phyloP scores from a whole-genome alignment of 1,284 basidiomycete genomes.

The Mycosarcoma maydis region DNA sequence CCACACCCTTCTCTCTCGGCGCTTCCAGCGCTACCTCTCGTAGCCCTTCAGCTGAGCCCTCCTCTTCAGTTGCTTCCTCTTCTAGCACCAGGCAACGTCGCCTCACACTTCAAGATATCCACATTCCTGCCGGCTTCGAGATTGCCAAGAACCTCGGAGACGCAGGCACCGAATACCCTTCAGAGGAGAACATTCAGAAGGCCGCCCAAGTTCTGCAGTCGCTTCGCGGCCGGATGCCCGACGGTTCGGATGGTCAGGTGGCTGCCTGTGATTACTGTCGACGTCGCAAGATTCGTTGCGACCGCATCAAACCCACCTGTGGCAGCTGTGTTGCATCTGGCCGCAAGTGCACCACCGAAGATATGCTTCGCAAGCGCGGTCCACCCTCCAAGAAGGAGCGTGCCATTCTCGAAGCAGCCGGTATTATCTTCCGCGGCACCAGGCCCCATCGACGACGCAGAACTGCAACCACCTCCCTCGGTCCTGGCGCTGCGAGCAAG shows the following conservation, averaged over 20 bases:
- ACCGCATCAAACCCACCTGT: slow-evolving; percentile 51
- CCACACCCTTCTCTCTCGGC: slow-evolving; percentile 20
- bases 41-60: slow-evolving; percentile 21
- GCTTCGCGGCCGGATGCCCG: slow-evolving; percentile 43
- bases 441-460: slow-evolving; percentile 40
- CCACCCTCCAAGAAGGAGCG: slow-evolving; percentile 50
- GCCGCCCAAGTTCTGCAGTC: slow-evolving; percentile 40
- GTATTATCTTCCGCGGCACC: slow-evolving; percentile 48
- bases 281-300: slow-evolving; percentile 47
- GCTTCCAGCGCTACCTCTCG: slow-evolving; percentile 28
- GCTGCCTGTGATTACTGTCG: slow-evolving; percentile 48
- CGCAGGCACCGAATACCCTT: slow-evolving; percentile 24
- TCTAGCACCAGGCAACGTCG: slow-evolving; percentile 17
- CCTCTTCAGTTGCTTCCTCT: slow-evolving; percentile 5
- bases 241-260: slow-evolving; percentile 46
- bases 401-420: slow-evolving; percentile 43
- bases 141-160: slow-evolving; percentile 34
- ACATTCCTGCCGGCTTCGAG: slow-evolving; percentile 48
- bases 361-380: slow-evolving; percentile 50
- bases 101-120: slow-evolving; percentile 40
- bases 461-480: slow-evolving; percentile 39
- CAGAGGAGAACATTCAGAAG: slow-evolving; percentile 46
- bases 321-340: slow-evolving; percentile 36
- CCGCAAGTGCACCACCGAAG: slow-evolving; percentile 47
- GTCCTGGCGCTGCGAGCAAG: slow-evolving; percentile 34